These are phyloP conservation scores for Apiospora malaysiana DNA, from an alignment of 2,329 filamentous ascomycete genomes.

Conservation along the genomic window DNA sequence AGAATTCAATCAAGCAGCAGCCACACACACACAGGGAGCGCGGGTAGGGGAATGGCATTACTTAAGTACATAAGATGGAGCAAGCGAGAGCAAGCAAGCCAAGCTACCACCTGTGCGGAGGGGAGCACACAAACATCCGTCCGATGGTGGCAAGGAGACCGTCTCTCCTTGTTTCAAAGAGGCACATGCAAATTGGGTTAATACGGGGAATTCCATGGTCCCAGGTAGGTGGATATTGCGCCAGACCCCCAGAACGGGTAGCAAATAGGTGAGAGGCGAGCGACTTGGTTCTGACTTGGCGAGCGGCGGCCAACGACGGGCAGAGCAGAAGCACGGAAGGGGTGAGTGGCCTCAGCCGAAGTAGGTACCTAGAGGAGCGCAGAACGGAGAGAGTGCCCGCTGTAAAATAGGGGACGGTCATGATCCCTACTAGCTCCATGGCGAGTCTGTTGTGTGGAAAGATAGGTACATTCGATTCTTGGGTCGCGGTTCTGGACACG, in stretches of 20 bases:
- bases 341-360: neutral
- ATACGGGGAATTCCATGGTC: neutral
- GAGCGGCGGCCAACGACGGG: no score
- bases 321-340: no score
- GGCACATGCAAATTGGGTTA: neutral
- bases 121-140: neutral
- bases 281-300: no score
- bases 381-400: neutral
- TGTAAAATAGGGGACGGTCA: neutral
- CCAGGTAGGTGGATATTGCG: neutral
- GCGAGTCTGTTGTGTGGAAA: neutral
- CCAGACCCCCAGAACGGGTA: neutral
- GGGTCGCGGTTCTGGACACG: no score
- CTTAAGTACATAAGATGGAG: neutral
- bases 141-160: neutral
- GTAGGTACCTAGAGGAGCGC: neutral
- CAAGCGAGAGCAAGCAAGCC: neutral
- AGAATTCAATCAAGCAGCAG: neutral
- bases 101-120: neutral
- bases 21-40: neutral
- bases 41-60: slow-evolving; percentile 6
- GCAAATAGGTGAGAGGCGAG: no score
- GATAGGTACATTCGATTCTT: neutral
- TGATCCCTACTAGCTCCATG: neutral
- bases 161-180: neutral